phyloP scores from a whole-genome alignment of 2,329 filamentous ascomycete genomes.

The Monosporascus sp. region DNA sequence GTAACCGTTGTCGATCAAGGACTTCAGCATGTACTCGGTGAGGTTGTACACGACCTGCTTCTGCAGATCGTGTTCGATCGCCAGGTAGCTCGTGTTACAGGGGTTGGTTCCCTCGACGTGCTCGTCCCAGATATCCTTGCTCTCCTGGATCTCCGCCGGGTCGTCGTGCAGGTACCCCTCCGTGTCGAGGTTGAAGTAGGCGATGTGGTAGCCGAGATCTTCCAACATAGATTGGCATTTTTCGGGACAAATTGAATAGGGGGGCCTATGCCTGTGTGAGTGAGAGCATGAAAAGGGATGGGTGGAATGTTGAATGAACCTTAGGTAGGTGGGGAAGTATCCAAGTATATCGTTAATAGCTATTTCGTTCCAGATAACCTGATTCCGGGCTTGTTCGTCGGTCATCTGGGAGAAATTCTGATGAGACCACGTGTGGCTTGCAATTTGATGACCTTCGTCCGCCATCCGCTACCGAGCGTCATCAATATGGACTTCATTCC shows the following conservation, averaged over 20 bases:
- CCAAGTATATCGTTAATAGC: slow-evolving; percentile 29
- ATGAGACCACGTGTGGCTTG: slow-evolving; percentile 30
- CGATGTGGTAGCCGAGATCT: slow-evolving; percentile 24
- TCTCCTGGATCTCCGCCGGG: slow-evolving; percentile 26
- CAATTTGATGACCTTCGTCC: slow-evolving; percentile 28
- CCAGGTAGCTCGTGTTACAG: slow-evolving; percentile 23
- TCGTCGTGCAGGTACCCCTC: slow-evolving; percentile 28
- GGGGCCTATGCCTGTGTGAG: slow-evolving; percentile 16
- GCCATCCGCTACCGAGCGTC: slow-evolving; percentile 25
- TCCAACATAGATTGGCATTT: slow-evolving; percentile 22
- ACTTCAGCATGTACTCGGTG: slow-evolving; percentile 38
- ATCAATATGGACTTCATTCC: slow-evolving; percentile 7
- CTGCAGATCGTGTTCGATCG: slow-evolving; percentile 44
- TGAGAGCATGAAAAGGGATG: not conserved
- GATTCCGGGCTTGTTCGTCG: slow-evolving; percentile 23
- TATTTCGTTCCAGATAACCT: slow-evolving; percentile 30
- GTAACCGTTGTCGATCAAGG: slow-evolving; percentile 37
- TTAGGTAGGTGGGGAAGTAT: slow-evolving; percentile 29
- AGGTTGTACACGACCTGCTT: slow-evolving; percentile 42
- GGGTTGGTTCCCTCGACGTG: slow-evolving; percentile 25
- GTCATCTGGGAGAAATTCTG: slow-evolving; percentile 28
- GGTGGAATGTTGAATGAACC: slow-evolving; percentile 11
- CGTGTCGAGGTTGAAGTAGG: slow-evolving; percentile 28
- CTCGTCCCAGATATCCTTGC: slow-evolving; percentile 33
- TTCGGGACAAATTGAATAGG: slow-evolving; percentile 27